A percentile compares a stretch with the other conserved stretches of the same genome.
Conservation (phyloP, 2,329 filamentous ascomycete genomes). For the Fusarium sp. region DNA sequence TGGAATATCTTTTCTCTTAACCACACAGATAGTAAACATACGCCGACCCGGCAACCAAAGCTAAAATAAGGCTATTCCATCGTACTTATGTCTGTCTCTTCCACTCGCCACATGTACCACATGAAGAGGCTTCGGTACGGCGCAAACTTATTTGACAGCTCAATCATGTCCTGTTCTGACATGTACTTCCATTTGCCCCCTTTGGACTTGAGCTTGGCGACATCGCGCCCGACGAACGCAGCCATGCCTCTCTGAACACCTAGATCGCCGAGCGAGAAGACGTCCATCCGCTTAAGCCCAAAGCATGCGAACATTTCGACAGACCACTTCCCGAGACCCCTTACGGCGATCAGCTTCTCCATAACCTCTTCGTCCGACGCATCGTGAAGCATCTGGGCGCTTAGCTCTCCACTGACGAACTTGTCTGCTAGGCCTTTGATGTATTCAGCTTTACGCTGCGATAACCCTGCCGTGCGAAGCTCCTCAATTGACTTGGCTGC, state of each 20-base stretch:
- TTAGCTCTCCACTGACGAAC: slow-evolving; percentile 79
- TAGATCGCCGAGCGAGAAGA: slow-evolving; percentile 90
- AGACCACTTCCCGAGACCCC: slow-evolving; percentile 88
- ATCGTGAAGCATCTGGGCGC: slow-evolving; percentile 76
- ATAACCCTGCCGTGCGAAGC: slow-evolving; percentile 86
- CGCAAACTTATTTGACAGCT: slow-evolving; percentile 78
- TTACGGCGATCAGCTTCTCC: slow-evolving; percentile 81
- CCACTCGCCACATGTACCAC: slow-evolving; percentile 98
- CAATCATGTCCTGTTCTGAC: slow-evolving; percentile 90
- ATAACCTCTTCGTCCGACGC: slow-evolving; percentile 88
- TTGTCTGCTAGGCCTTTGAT: slow-evolving; percentile 85
- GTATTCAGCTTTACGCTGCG: slow-evolving; percentile 95
- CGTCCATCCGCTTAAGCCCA: slow-evolving; percentile 91
- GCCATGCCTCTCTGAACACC: slow-evolving; percentile 97
- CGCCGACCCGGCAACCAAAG: slow-evolving; percentile 26
- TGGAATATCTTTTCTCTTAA: slow-evolving; percentile 4
- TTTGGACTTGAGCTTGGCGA: slow-evolving; percentile 80
- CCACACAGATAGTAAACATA: slow-evolving; percentile 17
- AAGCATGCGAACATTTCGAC: slow-evolving; percentile 99
- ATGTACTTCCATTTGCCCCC: slow-evolving; percentile 98
- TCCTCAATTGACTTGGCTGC: slow-evolving; percentile 67
- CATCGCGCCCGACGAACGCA: slow-evolving; percentile 81
- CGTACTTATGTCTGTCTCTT: slow-evolving; percentile 77
- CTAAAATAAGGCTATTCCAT: slow-evolving; percentile 53
- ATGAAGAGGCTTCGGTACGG: slow-evolving; percentile 94